Percentiles rank a stretch among this genome's conserved stretches.
Conservation (phyloP, 2,329 filamentous ascomycete species). For the Trichoderma lentiforme region DNA sequence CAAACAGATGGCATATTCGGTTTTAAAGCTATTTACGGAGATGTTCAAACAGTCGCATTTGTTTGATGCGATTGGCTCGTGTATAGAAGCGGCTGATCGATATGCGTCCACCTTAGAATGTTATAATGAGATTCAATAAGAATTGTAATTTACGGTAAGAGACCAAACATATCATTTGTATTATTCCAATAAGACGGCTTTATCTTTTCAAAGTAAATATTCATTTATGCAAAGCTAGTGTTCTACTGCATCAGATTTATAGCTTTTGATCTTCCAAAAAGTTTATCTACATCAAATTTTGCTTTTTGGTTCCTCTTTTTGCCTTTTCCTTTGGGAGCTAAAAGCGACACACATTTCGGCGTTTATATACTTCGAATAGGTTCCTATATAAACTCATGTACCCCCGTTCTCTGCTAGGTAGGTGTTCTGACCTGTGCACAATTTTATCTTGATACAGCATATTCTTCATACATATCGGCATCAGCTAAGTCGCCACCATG, state of each 20-base stretch:
- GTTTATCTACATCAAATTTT: background rate
- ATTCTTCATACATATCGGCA: background rate
- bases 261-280: background rate
- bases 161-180: background rate
- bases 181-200: background rate
- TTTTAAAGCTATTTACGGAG: background rate
- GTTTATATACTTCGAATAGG: background rate
- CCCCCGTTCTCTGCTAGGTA: background rate
- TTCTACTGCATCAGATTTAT: background rate
- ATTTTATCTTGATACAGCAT: background rate
- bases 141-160: background rate
- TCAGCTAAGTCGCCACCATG: background rate
- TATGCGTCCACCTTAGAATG: constrained; percentile 1
- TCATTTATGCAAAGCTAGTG: background rate
- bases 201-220: background rate
- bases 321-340: background rate
- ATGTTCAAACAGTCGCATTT: constrained; percentile 8
- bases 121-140: background rate
- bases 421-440: background rate
- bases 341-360: background rate
- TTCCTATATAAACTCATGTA: background rate
- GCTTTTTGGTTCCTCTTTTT: background rate
- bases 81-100: background rate
- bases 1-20: background rate
- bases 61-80: constrained; percentile 7